phyloP scores from a whole-genome alignment of 1,139 yeast genomes.

The Pichia sp. region DNA sequence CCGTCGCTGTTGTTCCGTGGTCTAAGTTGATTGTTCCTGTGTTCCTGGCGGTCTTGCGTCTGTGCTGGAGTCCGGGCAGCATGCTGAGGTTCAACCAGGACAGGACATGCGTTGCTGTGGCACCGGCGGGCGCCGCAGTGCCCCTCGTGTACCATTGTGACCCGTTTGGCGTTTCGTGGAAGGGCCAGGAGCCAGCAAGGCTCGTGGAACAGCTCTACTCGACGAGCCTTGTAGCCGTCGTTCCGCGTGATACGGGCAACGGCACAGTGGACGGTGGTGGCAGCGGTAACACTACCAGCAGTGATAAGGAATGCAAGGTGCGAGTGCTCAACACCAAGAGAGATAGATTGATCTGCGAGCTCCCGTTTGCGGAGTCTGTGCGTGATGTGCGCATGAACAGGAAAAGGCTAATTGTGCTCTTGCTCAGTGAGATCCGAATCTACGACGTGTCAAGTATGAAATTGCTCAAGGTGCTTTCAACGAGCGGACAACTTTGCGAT shows the following conservation, averaged over 20 bases:
- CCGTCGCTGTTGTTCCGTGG: no score
- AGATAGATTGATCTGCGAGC: constrained; percentile 54
- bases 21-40: no score
- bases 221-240: constrained; percentile 80
- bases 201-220: constrained; percentile 89
- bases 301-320: constrained; percentile 39
- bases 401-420: constrained; percentile 62
- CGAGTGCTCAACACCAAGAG: constrained; percentile 54
- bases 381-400: constrained; percentile 72
- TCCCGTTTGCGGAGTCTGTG: constrained; percentile 81
- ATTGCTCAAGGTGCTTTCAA: constrained; percentile 63
- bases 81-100: constrained; percentile 78
- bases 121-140: constrained; percentile 67
- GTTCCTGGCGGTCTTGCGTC: no score
- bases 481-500: neutral
- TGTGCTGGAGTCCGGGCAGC: no score
- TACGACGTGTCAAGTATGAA: constrained; percentile 88
- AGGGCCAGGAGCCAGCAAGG: constrained; percentile 44
- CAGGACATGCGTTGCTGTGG: constrained; percentile 79
- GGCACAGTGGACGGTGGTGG: no score
- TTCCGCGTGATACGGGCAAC: no score
- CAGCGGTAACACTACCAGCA: no score
- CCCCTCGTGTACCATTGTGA: constrained; percentile 69
- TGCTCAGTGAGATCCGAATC: constrained; percentile 80
- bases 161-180: constrained; percentile 77